phyloP scores from a whole-genome alignment of 257 asterid species.

The Perilla frutescens region DNA sequence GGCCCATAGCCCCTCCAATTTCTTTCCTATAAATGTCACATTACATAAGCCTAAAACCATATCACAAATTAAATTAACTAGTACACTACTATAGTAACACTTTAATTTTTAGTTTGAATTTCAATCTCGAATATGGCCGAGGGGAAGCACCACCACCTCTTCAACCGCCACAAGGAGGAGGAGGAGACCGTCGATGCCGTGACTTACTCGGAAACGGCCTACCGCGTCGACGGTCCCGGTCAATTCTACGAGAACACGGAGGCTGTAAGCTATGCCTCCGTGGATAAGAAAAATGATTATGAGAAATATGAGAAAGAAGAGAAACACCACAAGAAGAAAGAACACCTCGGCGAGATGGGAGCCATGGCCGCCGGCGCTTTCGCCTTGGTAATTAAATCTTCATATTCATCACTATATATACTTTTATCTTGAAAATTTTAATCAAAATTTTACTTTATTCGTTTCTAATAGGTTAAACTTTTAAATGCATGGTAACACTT shows the following conservation, averaged over 20 bases:
- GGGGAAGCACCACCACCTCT: conserved; percentile 53
- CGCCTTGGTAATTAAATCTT: conserved; percentile 53
- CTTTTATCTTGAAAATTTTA: neutral
- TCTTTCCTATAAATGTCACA: conserved; percentile 31
- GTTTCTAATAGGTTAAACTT: too few species aligned
- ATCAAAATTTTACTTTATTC: neutral
- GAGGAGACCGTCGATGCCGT: conserved; percentile 35
- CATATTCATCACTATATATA: neutral
- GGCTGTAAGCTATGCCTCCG: conserved; percentile 6
- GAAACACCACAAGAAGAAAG: conserved; percentile 62
- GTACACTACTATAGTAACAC: neutral
- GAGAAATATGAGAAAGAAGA: conserved; percentile 58
- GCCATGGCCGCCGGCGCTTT: conserved; percentile 61
- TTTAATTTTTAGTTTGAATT: neutral
- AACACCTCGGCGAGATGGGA: conserved; percentile 59
- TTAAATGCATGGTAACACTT: neutral
- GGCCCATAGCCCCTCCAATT: neutral
- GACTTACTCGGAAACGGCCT: conserved; percentile 43
- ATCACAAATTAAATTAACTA: neutral
- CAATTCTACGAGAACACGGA: conserved; percentile 37
- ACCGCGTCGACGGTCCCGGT: conserved; percentile 24
- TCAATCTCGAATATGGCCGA: conserved; percentile 45
- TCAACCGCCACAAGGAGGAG: conserved; percentile 58
- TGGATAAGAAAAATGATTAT: conserved; percentile 9
- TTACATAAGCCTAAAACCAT: neutral